These are phyloP conservation scores for Macrolepiota dolichaula DNA, from an alignment of 768 basidiomycete genomes.

Conservation along the genomic window DNA sequence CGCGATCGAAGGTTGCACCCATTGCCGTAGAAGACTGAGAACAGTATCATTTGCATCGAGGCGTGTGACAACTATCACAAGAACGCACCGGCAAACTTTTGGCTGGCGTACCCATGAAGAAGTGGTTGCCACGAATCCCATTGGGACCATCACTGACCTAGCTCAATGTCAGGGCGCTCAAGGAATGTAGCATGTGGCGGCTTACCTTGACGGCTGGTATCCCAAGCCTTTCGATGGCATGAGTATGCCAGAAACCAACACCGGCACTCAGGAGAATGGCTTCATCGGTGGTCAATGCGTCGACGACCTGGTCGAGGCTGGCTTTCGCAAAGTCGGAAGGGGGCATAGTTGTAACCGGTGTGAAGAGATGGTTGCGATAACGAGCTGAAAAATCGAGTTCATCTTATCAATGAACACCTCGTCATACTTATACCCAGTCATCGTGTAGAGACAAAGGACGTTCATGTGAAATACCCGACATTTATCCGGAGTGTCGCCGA, in stretches of 20 bases:
- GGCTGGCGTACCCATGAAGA: slow-evolving; percentile 79
- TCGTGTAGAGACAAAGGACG: not conserved
- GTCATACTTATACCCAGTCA: not conserved
- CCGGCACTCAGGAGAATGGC: slow-evolving; percentile 71
- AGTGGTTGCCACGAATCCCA: slow-evolving; percentile 69
- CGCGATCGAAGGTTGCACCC: slow-evolving; percentile 70
- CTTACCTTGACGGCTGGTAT: slow-evolving; percentile 68
- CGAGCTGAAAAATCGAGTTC: not conserved
- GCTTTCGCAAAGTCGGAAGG: slow-evolving; percentile 70
- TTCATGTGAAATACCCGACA: not conserved
- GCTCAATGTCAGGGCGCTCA: not conserved
- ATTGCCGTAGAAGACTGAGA: slow-evolving; percentile 63
- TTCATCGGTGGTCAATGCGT: slow-evolving; percentile 70
- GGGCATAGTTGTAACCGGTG: slow-evolving; percentile 37
- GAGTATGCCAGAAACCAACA: slow-evolving; percentile 77
- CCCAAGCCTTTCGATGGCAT: slow-evolving; percentile 58
- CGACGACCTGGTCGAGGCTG: slow-evolving; percentile 56
- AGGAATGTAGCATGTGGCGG: not conserved
- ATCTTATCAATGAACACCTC: not conserved
- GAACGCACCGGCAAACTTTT: slow-evolving; percentile 67
- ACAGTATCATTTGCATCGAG: not conserved
- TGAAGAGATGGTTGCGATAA: not conserved
- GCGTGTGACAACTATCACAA: not conserved
- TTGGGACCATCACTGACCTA: slow-evolving; percentile 82
- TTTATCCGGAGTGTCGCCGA: slow-evolving; percentile 4